Conservation (phyloP, 345 rosid genomes). For the Lagerstroemia speciosa region DNA sequence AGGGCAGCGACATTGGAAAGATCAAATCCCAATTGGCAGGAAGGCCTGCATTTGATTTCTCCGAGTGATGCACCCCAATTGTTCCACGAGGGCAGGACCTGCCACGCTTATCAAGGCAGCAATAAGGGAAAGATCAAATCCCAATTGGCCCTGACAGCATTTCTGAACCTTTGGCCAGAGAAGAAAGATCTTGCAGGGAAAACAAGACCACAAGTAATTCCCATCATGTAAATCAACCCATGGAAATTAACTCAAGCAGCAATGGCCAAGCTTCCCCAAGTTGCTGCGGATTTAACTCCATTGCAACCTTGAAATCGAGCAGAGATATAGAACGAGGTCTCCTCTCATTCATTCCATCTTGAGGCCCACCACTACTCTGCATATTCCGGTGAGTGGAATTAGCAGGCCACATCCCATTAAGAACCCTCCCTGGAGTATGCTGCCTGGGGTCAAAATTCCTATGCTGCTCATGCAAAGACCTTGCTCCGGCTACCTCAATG, state of each 20-base stretch:
- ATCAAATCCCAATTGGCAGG: constrained; percentile 19
- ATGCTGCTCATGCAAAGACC: constrained; percentile 32
- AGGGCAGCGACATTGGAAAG: constrained; percentile 14
- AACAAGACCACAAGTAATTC: constrained; percentile 19
- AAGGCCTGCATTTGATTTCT: not conserved
- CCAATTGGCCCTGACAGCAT: constrained; percentile 14
- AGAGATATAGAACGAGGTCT: constrained; percentile 47
- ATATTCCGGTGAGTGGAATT: constrained; percentile 45
- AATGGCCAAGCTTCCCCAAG: constrained; percentile 94
- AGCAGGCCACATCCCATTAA: constrained; percentile 52
- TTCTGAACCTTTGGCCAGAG: constrained; percentile 31
- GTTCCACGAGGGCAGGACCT: constrained; percentile 14
- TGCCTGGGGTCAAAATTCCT: constrained; percentile 44
- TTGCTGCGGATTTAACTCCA: constrained; percentile 88
- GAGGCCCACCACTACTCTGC: constrained; percentile 34
- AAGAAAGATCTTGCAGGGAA: constrained; percentile 20
- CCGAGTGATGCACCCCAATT: not conserved
- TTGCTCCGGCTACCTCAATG: constrained; percentile 49
- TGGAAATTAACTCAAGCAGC: constrained; percentile 65
- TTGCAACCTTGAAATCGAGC: constrained; percentile 85
- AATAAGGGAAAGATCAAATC: constrained; percentile 16
- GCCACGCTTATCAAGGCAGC: constrained; percentile 29
- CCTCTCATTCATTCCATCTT: constrained; percentile 41
- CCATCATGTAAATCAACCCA: constrained; percentile 50
- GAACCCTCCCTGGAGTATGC: constrained; percentile 40